A percentile compares a stretch with the other conserved stretches of the same genome.
Evolutionary conservation across 2,329 filamentous ascomycete species (phyloP).

Genomic region (Neonectria sp.): DNA sequence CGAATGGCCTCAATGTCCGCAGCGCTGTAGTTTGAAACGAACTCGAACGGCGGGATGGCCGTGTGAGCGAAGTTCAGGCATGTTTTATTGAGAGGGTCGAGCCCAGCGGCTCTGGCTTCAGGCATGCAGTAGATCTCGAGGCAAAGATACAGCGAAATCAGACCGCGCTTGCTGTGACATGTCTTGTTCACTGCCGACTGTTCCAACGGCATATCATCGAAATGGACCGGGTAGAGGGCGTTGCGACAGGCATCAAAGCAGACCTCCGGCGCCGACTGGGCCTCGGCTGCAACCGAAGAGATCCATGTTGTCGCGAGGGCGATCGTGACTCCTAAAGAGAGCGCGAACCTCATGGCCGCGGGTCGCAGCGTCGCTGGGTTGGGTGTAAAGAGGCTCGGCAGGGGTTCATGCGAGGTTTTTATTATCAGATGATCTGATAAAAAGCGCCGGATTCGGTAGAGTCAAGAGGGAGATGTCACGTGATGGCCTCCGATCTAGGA

Average conservation of each 20-base stretch:
- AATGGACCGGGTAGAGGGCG: slow-evolving; percentile 48
- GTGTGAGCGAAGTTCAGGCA: slow-evolving; percentile 47
- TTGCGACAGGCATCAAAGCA: slow-evolving; percentile 54
- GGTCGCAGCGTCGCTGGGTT: slow-evolving; percentile 21
- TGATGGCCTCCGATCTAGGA: neutral
- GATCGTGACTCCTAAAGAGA: slow-evolving; percentile 1
- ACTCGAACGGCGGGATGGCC: slow-evolving; percentile 52
- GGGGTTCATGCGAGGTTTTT: slow-evolving; percentile 38
- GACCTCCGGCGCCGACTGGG: slow-evolving; percentile 29
- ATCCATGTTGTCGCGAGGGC: slow-evolving; percentile 13
- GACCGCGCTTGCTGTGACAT: slow-evolving; percentile 50
- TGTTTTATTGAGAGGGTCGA: slow-evolving; percentile 53
- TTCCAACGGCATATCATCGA: slow-evolving; percentile 48
- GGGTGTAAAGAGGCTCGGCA: slow-evolving; percentile 1
- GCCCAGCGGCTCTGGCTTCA: slow-evolving; percentile 40
- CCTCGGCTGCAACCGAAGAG: neutral
- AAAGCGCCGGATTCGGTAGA: neutral
- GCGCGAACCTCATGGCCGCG: slow-evolving; percentile 38
- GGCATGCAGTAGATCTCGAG: slow-evolving; percentile 53
- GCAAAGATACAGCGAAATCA: slow-evolving; percentile 57
- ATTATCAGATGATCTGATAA: slow-evolving; percentile 52
- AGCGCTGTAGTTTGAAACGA: slow-evolving; percentile 54
- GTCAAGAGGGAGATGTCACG: neutral
- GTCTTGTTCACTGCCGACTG: slow-evolving; percentile 36
- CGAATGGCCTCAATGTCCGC: slow-evolving; percentile 51